phyloP scores from a whole-genome alignment of 164 flowering plant species.

The Cinnamomum chago region DNA sequence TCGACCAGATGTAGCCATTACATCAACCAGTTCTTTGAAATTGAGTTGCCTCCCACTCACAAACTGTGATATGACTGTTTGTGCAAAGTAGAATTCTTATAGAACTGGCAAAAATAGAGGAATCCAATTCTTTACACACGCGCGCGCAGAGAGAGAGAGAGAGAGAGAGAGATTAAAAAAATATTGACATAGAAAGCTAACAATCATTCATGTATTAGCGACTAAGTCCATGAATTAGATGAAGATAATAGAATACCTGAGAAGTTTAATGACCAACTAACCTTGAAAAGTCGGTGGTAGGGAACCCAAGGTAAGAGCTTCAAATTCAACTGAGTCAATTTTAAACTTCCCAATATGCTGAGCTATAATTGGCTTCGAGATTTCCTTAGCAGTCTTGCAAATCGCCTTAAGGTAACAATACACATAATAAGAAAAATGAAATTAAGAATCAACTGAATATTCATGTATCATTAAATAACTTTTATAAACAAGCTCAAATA shows the following conservation, averaged over 20 bases:
- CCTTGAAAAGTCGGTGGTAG: conserved; percentile 98
- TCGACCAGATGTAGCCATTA: too few species aligned
- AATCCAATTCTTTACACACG: too few species aligned
- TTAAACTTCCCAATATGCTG: conserved; percentile 91
- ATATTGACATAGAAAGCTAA: background rate
- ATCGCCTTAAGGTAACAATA: conserved; percentile 56
- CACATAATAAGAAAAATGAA: background rate
- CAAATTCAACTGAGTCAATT: conserved; percentile 89
- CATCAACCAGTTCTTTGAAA: too few species aligned
- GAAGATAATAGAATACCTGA: background rate
- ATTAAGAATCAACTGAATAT: background rate
- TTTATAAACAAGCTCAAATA: background rate
- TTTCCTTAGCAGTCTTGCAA: conserved; percentile 72
- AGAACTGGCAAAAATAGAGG: too few species aligned
- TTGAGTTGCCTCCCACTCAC: too few species aligned
- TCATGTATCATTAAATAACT: background rate
- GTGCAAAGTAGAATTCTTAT: too few species aligned
- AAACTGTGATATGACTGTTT: too few species aligned
- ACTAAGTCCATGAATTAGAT: background rate
- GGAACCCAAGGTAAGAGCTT: conserved; percentile 69
- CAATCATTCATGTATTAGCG: background rate
- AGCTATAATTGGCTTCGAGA: conserved; percentile 89
- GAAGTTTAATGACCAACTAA: conserved; percentile 19
- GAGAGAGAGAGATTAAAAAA: too few species aligned
- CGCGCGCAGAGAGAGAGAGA: too few species aligned